Evolutionary conservation across 139 green algal species (phyloP).

Genomic region (Nannochloris sp.): DNA sequence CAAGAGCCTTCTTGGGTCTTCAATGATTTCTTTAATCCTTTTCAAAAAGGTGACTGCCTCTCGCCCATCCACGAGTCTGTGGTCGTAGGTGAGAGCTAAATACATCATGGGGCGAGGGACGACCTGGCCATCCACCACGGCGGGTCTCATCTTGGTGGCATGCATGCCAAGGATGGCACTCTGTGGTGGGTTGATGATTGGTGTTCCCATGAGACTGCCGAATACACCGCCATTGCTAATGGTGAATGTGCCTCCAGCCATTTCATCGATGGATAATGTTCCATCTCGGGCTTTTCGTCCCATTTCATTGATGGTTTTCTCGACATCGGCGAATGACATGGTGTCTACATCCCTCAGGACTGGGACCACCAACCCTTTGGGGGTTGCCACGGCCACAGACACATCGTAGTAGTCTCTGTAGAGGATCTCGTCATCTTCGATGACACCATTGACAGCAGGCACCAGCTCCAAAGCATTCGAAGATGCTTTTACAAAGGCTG

Average conservation of each 20-base stretch:
- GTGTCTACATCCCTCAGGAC: conserved; percentile 75
- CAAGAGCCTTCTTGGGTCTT: conserved; percentile 91
- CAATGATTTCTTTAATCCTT: conserved; percentile 93
- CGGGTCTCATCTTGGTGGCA: conserved; percentile 76
- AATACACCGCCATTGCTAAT: conserved; percentile 99
- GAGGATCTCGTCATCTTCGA: conserved; percentile 92
- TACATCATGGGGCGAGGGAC: conserved; percentile 94
- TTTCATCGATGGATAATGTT: conserved; percentile 94
- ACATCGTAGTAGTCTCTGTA: conserved; percentile 88
- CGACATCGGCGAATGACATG: conserved; percentile 86
- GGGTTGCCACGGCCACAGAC: conserved; percentile 88
- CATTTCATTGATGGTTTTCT: conserved; percentile 80
- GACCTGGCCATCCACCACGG: conserved; percentile 76
- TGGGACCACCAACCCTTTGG: conserved; percentile 91
- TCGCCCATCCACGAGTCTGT: conserved; percentile 94
- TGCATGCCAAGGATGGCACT: conserved; percentile 96
- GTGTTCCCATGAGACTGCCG: conserved; percentile 86
- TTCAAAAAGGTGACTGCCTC: conserved; percentile 97
- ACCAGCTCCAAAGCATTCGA: conserved; percentile 74
- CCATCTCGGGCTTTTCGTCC: conserved; percentile 93
- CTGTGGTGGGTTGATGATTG: conserved; percentile 99
- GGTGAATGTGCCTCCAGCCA: conserved; percentile 98
- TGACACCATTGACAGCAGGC: conserved; percentile 89
- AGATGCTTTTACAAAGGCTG: conserved; percentile 90
- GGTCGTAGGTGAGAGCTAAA: conserved; percentile 97